Percentiles rank a stretch among this genome's conserved stretches.
These are phyloP conservation scores for Marasmius fiardii DNA, from an alignment of 1,284 basidiomycete species.

Conservation along the genomic window DNA sequence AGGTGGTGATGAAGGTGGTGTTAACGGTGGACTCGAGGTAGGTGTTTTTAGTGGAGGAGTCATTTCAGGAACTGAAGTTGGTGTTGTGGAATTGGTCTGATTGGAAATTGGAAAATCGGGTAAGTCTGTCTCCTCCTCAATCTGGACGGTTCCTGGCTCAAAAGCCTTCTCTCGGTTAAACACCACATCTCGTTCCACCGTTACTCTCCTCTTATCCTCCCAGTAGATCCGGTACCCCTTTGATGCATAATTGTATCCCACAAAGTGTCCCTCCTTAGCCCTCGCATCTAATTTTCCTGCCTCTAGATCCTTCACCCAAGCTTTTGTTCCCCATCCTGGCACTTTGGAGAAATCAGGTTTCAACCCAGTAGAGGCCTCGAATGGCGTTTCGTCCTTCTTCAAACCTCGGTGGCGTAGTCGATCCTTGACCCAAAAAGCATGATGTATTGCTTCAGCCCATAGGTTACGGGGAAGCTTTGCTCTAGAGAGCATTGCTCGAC, in stretches of 20 bases:
- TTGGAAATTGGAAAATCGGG: conserved; percentile 1
- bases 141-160: conserved; percentile 13
- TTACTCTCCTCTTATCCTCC: conserved; percentile 23
- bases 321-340: conserved; percentile 19
- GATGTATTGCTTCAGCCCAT: conserved; percentile 29
- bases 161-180: conserved; percentile 19
- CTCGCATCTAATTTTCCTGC: conserved; percentile 25
- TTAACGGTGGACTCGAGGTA: not conserved
- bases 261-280: conserved; percentile 23
- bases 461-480: conserved; percentile 23
- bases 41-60: not conserved
- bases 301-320: conserved; percentile 19
- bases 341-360: conserved; percentile 26
- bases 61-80: not conserved
- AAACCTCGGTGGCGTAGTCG: conserved; percentile 24
- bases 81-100: not conserved
- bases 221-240: conserved; percentile 33
- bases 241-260: conserved; percentile 27
- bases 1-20: not conserved
- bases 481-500: conserved; percentile 22
- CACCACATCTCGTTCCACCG: conserved; percentile 30
- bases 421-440: conserved; percentile 30
- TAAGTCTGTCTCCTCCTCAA: conserved; percentile 24
- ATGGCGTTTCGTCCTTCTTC: conserved; percentile 23
- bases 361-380: conserved; percentile 19